These are phyloP conservation scores for Filosporella fistucella DNA, from an alignment of 495 filamentous ascomycete species.

Conservation along the genomic window DNA sequence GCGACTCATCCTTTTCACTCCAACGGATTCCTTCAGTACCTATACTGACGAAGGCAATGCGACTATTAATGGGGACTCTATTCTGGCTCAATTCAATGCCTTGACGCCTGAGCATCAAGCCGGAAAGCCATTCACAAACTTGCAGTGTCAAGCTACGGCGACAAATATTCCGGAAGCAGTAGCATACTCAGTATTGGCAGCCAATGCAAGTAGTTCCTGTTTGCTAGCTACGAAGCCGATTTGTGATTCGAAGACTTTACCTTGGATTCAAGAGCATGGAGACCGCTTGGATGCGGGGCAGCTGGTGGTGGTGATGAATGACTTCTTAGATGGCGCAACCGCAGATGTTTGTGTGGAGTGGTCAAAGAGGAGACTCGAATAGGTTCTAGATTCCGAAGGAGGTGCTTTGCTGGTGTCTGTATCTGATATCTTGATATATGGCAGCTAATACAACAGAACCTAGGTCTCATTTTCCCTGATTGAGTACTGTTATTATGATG, in stretches of 20 bases:
- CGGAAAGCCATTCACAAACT: conserved; percentile 38
- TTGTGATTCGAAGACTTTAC: conserved; percentile 45
- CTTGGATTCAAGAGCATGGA: conserved; percentile 40
- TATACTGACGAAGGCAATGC: conserved; percentile 49
- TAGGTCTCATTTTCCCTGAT: too few relatives aligned
- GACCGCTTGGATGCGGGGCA: conserved; percentile 30
- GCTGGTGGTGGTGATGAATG: conserved; percentile 48
- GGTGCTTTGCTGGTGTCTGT: too few relatives aligned
- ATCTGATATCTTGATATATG: too few relatives aligned
- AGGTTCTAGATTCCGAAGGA: too few relatives aligned
- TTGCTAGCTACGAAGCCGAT: conserved; percentile 45
- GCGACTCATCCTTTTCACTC: conserved; percentile 42
- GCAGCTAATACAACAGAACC: too few relatives aligned
- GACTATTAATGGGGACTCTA: conserved; percentile 40
- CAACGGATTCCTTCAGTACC: conserved; percentile 40
- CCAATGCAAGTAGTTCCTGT: conserved; percentile 37
- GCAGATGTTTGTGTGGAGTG: conserved; percentile 41
- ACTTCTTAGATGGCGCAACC: conserved; percentile 50
- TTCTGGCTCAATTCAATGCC: conserved; percentile 36
- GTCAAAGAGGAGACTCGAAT: conserved; percentile 33
- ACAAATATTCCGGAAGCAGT: conserved; percentile 44
- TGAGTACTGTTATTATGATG: too few relatives aligned
- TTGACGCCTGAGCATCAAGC: conserved; percentile 32
- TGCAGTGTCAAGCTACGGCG: conserved; percentile 52
- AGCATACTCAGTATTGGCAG: conserved; percentile 37